These are phyloP conservation scores for Pugionium cornutum DNA, from an alignment of 345 rosid species.

Conservation along the genomic window DNA sequence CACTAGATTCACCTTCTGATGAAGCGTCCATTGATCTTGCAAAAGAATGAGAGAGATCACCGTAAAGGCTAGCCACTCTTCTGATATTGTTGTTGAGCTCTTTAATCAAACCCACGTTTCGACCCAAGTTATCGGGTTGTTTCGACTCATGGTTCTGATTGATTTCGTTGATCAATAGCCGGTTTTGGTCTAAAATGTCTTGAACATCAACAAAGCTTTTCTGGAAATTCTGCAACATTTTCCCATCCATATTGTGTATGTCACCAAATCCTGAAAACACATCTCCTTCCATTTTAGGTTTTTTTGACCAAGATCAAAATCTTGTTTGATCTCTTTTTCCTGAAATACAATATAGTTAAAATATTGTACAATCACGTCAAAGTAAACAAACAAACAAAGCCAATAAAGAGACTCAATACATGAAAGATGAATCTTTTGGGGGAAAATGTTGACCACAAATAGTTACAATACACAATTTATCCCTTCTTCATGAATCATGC, in stretches of 20 bases:
- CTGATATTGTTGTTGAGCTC: conserved; percentile 92
- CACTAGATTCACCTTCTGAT: conserved; percentile 75
- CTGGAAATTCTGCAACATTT: conserved; percentile 66
- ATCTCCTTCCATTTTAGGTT: conserved; percentile 70
- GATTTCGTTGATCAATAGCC: conserved; percentile 77
- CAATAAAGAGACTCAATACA: conserved; percentile 5
- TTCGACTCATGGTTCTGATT: conserved; percentile 87
- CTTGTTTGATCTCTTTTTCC: conserved; percentile 17
- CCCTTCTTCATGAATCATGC: background rate
- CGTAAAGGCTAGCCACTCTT: conserved; percentile 78
- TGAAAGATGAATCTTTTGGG: conserved; percentile 6
- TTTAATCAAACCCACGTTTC: conserved; percentile 81
- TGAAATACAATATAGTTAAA: conserved; percentile 13
- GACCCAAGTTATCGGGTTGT: conserved; percentile 67
- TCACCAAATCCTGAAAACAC: conserved; percentile 58
- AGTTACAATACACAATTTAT: conserved; percentile 15
- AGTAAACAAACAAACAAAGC: background rate
- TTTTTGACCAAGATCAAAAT: conserved; percentile 25
- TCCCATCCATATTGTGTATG: conserved; percentile 58
- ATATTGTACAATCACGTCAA: background rate
- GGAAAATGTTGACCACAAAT: conserved; percentile 11
- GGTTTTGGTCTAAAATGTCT: conserved; percentile 77
- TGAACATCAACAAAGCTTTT: conserved; percentile 84
- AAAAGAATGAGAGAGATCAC: conserved; percentile 74
- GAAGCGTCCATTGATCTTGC: conserved; percentile 68